phyloP scores from a whole-genome alignment of 192 early-diverging fungal species.

The Coemansia sp. region DNA sequence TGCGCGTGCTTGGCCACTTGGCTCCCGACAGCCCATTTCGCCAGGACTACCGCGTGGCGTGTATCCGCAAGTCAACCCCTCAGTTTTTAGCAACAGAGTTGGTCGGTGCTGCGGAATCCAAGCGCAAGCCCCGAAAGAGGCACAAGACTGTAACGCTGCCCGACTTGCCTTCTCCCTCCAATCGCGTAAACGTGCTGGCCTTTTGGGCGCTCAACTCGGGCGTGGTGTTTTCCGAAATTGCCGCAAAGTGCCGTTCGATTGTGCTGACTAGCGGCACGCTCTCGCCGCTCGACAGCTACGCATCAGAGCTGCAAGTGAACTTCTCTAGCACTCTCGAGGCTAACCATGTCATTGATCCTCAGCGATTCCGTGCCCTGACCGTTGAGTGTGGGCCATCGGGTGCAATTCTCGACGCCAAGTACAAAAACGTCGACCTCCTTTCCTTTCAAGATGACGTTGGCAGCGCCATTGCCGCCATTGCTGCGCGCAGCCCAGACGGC shows the following conservation, averaged over 20 bases:
- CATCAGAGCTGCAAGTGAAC: slow-evolving; percentile 54
- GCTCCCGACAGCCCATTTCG: slow-evolving; percentile 1
- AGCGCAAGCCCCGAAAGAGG: background rate
- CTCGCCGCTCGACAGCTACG: slow-evolving; percentile 62
- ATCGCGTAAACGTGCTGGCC: slow-evolving; percentile 21
- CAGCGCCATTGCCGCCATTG: slow-evolving; percentile 35
- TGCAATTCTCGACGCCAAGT: slow-evolving; percentile 44
- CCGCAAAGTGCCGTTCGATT: slow-evolving; percentile 48
- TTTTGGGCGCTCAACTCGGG: slow-evolving; percentile 45
- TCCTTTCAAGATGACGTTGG: slow-evolving; percentile 59
- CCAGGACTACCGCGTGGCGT: slow-evolving; percentile 34
- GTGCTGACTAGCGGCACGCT: slow-evolving; percentile 66
- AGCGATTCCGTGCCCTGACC: slow-evolving; percentile 59
- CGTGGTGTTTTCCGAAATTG: slow-evolving; percentile 42
- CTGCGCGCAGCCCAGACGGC: slow-evolving; percentile 35
- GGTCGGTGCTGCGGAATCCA: background rate
- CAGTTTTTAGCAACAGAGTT: background rate
- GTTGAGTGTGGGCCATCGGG: slow-evolving; percentile 53
- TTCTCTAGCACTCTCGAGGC: slow-evolving; percentile 58
- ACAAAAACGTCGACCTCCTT: slow-evolving; percentile 34
- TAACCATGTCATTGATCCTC: slow-evolving; percentile 63
- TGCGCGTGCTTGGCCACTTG: slow-evolving; percentile 24
- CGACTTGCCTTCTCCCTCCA: background rate
- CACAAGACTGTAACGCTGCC: background rate
- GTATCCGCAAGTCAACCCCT: slow-evolving; percentile 7